phyloP scores from a whole-genome alignment of 768 basidiomycete species.

The Melanogaster broomeanus region DNA sequence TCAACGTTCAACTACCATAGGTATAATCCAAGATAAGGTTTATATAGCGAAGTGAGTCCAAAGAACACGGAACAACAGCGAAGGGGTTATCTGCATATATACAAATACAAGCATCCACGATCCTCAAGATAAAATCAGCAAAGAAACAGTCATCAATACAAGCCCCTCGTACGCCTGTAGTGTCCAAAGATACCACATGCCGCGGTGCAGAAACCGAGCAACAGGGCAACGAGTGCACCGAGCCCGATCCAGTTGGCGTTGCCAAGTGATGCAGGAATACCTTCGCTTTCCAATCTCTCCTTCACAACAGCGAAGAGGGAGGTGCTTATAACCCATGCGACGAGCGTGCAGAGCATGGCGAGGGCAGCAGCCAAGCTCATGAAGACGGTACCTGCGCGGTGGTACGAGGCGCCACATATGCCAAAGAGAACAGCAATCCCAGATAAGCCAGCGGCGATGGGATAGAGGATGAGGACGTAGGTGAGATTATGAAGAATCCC shows the following conservation, averaged over 20 bases:
- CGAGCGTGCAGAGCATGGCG: slow-evolving; percentile 63
- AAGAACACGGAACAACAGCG: too few relatives aligned
- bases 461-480: slow-evolving; percentile 72
- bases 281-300: slow-evolving; percentile 51
- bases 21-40: too few relatives aligned
- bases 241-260: slow-evolving; percentile 85
- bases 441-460: slow-evolving; percentile 70
- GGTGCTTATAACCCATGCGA: slow-evolving; percentile 80
- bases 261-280: slow-evolving; percentile 58
- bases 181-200: slow-evolving; percentile 68
- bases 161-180: slow-evolving; percentile 45
- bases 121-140: too few relatives aligned
- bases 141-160: too few relatives aligned
- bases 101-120: too few relatives aligned
- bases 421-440: slow-evolving; percentile 69
- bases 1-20: too few relatives aligned
- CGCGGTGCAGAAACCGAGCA: slow-evolving; percentile 66
- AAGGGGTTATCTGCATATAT: too few relatives aligned
- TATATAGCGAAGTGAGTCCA: too few relatives aligned
- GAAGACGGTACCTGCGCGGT: slow-evolving; percentile 71
- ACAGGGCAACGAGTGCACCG: slow-evolving; percentile 67
- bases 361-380: slow-evolving; percentile 72
- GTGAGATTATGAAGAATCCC: slow-evolving; percentile 69
- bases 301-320: slow-evolving; percentile 75
- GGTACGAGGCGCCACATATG: slow-evolving; percentile 61